These are phyloP conservation scores for Chrysoporthe austroafricana DNA, from an alignment of 2,329 filamentous ascomycete species.

Conservation along the genomic window DNA sequence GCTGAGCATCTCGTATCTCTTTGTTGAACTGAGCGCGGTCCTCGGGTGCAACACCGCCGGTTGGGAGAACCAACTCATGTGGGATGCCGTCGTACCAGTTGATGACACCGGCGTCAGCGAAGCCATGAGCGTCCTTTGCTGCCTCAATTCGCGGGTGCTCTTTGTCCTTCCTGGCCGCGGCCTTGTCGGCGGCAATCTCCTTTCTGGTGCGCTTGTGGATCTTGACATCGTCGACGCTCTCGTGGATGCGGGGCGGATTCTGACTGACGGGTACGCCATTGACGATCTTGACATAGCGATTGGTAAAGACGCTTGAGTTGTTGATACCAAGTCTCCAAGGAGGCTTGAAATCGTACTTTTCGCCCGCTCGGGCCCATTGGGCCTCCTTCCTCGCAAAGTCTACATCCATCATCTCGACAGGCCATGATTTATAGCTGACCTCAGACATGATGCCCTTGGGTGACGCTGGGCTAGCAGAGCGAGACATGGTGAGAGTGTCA, in stretches of 20 bases:
- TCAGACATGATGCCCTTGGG: background rate
- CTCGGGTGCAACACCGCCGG: conserved; percentile 1
- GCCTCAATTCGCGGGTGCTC: background rate
- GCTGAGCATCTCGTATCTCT: conserved; percentile 1
- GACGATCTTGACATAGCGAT: background rate
- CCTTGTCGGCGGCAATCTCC: background rate
- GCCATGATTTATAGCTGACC: background rate
- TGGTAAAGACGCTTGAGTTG: background rate
- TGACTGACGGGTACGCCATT: background rate
- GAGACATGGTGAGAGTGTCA: background rate
- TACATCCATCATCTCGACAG: background rate
- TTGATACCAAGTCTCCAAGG: background rate
- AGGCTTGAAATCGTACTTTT: background rate
- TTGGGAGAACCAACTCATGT: background rate
- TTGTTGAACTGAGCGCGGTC: conserved; percentile 8
- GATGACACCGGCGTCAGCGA: background rate
- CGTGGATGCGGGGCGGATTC: conserved; percentile 6
- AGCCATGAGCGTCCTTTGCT: background rate
- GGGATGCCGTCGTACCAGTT: conserved; percentile 1
- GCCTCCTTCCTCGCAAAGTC: conserved; percentile 19
- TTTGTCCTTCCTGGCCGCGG: background rate
- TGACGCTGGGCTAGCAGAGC: background rate
- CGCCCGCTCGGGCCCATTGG: background rate
- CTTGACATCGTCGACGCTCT: background rate
- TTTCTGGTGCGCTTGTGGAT: background rate